phyloP scores from a whole-genome alignment of 805 yeast genomes.

The Lachancea thermotolerans region DNA sequence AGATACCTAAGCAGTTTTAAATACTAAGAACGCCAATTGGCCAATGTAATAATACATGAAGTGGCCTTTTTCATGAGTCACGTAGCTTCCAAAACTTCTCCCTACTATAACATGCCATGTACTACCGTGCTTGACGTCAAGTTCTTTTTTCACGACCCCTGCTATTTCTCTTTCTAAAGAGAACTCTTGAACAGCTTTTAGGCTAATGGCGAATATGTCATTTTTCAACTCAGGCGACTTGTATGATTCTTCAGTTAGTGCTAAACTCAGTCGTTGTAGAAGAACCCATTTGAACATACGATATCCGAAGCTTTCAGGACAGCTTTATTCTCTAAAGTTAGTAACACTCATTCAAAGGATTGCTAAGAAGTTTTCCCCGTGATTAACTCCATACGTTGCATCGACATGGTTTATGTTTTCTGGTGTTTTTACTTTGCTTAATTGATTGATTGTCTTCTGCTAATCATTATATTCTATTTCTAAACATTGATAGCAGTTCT shows the following conservation, averaged over 20 bases:
- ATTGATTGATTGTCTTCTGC: too few species aligned
- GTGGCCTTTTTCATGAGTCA: constrained; percentile 69
- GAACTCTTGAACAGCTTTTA: constrained; percentile 20
- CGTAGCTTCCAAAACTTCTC: constrained; percentile 70
- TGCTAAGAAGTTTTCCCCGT: background rate
- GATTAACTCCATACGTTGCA: background rate
- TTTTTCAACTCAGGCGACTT: constrained; percentile 27
- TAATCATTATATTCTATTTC: too few species aligned
- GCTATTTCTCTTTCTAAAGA: constrained; percentile 49
- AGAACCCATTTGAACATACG: constrained; percentile 15
- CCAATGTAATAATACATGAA: constrained; percentile 69
- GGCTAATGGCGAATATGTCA: constrained; percentile 19
- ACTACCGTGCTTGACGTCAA: constrained; percentile 58
- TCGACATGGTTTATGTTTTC: background rate
- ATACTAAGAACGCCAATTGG: constrained; percentile 57
- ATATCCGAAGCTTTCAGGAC: constrained; percentile 29
- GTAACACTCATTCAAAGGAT: background rate
- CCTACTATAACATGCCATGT: constrained; percentile 84
- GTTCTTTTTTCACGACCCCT: constrained; percentile 50
- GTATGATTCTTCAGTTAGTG: background rate
- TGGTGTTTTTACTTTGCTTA: background rate
- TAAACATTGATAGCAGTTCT: background rate
- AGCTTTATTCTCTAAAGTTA: constrained; percentile 2
- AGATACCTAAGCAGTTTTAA: constrained; percentile 50
- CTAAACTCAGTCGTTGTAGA: background rate